These are phyloP conservation scores for Lentinula edodes DNA, from an alignment of 768 basidiomycete species.

Conservation along the genomic window DNA sequence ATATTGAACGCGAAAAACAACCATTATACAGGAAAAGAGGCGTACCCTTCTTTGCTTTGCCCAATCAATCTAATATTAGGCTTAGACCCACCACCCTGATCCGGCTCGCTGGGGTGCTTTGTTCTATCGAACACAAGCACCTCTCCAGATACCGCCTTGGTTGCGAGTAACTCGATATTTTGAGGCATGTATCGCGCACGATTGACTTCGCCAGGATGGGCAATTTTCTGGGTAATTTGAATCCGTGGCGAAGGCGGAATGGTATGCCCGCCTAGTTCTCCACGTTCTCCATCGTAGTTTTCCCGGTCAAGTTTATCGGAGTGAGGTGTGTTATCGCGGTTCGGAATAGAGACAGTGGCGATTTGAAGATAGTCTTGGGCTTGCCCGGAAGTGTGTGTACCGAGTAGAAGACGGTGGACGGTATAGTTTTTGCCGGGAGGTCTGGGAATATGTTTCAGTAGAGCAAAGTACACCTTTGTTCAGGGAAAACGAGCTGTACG, in stretches of 20 bases:
- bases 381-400: conserved; percentile 95
- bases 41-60: conserved; percentile 89
- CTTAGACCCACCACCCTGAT: conserved; percentile 74
- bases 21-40: conserved; percentile 9
- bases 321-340: conserved; percentile 60
- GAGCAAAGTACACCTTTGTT: not conserved
- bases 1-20: conserved; percentile 8
- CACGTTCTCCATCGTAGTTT: conserved; percentile 88
- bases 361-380: conserved; percentile 95
- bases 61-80: conserved; percentile 91
- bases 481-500: conserved; percentile 35
- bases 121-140: conserved; percentile 96
- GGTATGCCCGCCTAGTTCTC: conserved; percentile 90
- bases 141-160: conserved; percentile 87
- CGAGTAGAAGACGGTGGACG: conserved; percentile 88
- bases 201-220: conserved; percentile 94
- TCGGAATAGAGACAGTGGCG: conserved; percentile 89
- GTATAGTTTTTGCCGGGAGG: conserved; percentile 92
- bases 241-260: conserved; percentile 83
- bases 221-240: conserved; percentile 89
- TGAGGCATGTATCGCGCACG: conserved; percentile 99
- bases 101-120: conserved; percentile 92
- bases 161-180: conserved; percentile 95
- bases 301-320: conserved; percentile 74
- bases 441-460: conserved; percentile 32